phyloP scores from a whole-genome alignment of 1,284 basidiomycete species.

The Ceratobasidium sp. region DNA sequence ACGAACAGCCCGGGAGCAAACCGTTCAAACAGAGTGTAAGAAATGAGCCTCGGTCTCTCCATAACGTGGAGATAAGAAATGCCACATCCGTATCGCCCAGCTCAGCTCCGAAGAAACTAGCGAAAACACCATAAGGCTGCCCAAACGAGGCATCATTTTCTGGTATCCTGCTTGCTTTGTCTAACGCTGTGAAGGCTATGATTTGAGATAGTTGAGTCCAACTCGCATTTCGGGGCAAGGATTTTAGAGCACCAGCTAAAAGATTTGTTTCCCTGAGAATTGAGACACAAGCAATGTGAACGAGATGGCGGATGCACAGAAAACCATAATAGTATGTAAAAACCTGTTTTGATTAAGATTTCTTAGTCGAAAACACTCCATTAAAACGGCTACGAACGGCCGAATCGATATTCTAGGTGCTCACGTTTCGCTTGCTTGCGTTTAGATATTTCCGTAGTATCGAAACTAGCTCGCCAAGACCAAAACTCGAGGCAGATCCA shows the following conservation, averaged over 20 bases:
- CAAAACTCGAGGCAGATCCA: not conserved
- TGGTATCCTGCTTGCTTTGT: not conserved
- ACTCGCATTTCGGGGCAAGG: not conserved
- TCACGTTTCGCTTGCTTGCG: not conserved
- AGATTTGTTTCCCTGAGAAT: not conserved
- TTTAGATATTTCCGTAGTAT: no score
- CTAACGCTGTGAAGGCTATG: not conserved
- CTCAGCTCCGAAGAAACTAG: not conserved
- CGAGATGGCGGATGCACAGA: not conserved
- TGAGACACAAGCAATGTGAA: not conserved
- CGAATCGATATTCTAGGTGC: not conserved
- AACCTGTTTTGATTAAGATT: not conserved
- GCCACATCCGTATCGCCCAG: not conserved
- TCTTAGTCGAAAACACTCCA: not conserved
- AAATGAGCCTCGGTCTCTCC: not conserved
- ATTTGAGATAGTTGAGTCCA: not conserved
- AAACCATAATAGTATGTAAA: slow-evolving; percentile 7
- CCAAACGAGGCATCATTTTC: not conserved
- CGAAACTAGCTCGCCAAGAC: no score
- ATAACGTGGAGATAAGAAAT: not conserved
- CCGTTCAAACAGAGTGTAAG: not conserved
- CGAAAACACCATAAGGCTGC: not conserved
- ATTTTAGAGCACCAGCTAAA: not conserved
- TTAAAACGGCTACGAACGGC: not conserved
- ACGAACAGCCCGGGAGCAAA: not conserved